phyloP scores from a whole-genome alignment of 2,329 filamentous ascomycete genomes.

The Botrytis tulipae region DNA sequence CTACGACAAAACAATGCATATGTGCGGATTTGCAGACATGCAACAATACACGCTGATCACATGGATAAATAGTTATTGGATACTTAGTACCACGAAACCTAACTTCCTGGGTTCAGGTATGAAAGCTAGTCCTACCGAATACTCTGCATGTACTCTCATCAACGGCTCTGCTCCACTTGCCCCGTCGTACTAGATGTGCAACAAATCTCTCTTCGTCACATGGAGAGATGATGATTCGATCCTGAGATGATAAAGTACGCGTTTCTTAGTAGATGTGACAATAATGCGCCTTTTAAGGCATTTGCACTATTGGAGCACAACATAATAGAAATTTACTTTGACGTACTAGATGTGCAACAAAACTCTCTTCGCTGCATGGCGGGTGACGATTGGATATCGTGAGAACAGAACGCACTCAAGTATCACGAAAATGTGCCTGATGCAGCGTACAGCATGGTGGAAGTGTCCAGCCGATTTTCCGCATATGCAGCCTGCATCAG shows the following conservation, averaged over 20 bases:
- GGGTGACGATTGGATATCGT: neutral
- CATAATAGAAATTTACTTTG: neutral
- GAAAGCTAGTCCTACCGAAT: neutral
- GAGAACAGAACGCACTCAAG: neutral
- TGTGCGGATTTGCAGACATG: neutral
- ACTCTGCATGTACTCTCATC: neutral
- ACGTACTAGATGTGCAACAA: neutral
- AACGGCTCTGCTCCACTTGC: neutral
- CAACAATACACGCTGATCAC: neutral
- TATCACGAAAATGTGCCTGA: neutral
- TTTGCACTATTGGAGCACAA: neutral
- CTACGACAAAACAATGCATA: neutral
- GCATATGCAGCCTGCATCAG: neutral
- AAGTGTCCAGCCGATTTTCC: neutral
- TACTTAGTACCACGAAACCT: neutral
- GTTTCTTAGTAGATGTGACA: neutral
- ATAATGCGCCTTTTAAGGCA: neutral
- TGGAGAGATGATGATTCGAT: neutral
- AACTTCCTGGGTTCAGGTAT: too few species aligned
- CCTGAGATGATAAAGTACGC: neutral
- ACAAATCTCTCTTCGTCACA: neutral
- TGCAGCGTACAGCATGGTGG: neutral
- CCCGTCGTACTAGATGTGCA: neutral
- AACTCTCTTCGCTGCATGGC: neutral
- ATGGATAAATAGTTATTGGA: neutral